Conservation (phyloP, 768 basidiomycete species). For the Paxillus involutus region DNA sequence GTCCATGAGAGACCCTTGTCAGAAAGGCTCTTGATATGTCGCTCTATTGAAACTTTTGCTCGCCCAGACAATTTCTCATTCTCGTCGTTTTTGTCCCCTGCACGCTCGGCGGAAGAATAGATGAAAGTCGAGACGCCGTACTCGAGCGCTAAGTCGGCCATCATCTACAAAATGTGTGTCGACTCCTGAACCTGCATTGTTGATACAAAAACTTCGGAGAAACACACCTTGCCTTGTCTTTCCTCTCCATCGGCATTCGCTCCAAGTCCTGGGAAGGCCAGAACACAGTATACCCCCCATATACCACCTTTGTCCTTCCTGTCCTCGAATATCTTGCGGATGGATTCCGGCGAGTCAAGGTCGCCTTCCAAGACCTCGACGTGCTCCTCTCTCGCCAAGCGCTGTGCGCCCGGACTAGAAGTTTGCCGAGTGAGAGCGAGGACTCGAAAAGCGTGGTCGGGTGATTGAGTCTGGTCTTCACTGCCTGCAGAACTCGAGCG, state of each 20-base stretch:
- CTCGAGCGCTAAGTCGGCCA: constrained; percentile 38
- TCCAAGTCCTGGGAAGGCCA: constrained; percentile 42
- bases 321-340: constrained; percentile 37
- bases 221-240: constrained; percentile 38
- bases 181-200: not conserved
- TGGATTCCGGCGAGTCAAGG: constrained; percentile 28
- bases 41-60: constrained; percentile 40
- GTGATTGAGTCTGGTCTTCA: constrained; percentile 1
- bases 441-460: constrained; percentile 28
- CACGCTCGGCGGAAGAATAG: constrained; percentile 40
- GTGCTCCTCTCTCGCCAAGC: constrained; percentile 22
- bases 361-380: constrained; percentile 37
- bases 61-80: constrained; percentile 23
- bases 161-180: constrained; percentile 16
- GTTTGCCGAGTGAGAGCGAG: constrained; percentile 38
- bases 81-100: constrained; percentile 34
- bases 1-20: constrained; percentile 36
- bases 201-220: not conserved
- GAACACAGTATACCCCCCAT: constrained; percentile 41
- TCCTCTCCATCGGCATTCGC: constrained; percentile 39
- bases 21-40: constrained; percentile 32
- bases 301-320: constrained; percentile 28
- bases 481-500: not conserved
- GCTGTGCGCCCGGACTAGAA: constrained; percentile 26
- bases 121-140: constrained; percentile 34